Percentiles rank a stretch among this genome's conserved stretches.
phyloP scores from a whole-genome alignment of 306 rosid genomes.

The Cucumis cinereus region DNA sequence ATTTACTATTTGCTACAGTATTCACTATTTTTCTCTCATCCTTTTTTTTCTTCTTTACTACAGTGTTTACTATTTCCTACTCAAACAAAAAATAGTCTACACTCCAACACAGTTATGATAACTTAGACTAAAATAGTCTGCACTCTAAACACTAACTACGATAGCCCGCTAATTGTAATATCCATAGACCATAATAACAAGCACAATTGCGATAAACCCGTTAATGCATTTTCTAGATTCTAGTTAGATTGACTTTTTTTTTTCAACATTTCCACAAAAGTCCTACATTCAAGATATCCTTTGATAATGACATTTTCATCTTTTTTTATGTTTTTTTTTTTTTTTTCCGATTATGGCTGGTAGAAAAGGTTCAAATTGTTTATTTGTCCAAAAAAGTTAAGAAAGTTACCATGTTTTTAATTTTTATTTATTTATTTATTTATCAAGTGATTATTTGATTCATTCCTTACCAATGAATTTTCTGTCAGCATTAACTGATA shows the following conservation, averaged over 20 bases:
- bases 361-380: not conserved
- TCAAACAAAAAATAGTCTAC: too few species aligned
- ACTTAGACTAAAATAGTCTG: too few species aligned
- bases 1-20: too few species aligned
- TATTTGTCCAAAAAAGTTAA: not conserved
- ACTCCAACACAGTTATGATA: too few species aligned
- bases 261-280: too few species aligned
- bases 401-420: not conserved
- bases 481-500: constrained; percentile 13
- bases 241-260: not conserved
- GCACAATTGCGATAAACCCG: too few species aligned
- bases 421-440: not conserved
- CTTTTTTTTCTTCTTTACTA: too few species aligned
- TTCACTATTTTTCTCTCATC: too few species aligned
- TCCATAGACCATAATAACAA: too few species aligned
- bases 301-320: not conserved
- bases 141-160: too few species aligned
- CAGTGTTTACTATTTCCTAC: too few species aligned
- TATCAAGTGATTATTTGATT: not conserved
- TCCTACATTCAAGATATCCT: not conserved
- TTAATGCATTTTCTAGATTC: not conserved
- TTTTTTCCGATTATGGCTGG: not conserved
- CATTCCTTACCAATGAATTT: constrained; percentile 12
- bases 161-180: too few species aligned
- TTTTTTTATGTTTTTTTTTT: not conserved